phyloP scores from a whole-genome alignment of 305 asterid species.

The Fraxinus dipetala region DNA sequence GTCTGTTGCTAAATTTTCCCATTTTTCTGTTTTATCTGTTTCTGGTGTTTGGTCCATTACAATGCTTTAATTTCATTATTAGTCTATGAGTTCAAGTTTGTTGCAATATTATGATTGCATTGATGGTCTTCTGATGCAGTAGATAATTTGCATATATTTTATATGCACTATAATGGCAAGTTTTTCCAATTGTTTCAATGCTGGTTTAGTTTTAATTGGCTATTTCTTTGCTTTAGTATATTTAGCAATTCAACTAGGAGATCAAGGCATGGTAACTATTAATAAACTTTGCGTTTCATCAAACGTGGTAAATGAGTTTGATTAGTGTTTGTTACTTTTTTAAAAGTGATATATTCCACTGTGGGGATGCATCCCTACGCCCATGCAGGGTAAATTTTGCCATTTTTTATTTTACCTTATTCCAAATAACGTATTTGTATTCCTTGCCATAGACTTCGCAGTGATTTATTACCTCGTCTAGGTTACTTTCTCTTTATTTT shows the following conservation, averaged over 20 bases:
- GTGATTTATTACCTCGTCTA: not conserved
- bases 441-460: constrained; percentile 10
- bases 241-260: not conserved
- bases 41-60: not conserved
- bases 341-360: not conserved
- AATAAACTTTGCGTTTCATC: not conserved
- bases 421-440: not conserved
- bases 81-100: not conserved
- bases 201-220: not conserved
- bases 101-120: not conserved
- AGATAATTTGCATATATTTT: not conserved
- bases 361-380: not conserved
- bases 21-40: not conserved
- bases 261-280: not conserved
- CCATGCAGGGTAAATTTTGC: not conserved
- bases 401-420: not conserved
- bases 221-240: not conserved
- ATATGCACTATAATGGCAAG: not conserved
- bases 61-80: not conserved
- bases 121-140: not conserved
- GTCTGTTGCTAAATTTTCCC: not conserved
- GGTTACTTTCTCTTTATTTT: not conserved
- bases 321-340: constrained; percentile 14
- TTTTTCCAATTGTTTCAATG: not conserved
- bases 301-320: not conserved